Percentiles rank a stretch among this genome's conserved stretches.
phyloP scores from a whole-genome alignment of 495 filamentous ascomycete species.

The Tuber brumale region DNA sequence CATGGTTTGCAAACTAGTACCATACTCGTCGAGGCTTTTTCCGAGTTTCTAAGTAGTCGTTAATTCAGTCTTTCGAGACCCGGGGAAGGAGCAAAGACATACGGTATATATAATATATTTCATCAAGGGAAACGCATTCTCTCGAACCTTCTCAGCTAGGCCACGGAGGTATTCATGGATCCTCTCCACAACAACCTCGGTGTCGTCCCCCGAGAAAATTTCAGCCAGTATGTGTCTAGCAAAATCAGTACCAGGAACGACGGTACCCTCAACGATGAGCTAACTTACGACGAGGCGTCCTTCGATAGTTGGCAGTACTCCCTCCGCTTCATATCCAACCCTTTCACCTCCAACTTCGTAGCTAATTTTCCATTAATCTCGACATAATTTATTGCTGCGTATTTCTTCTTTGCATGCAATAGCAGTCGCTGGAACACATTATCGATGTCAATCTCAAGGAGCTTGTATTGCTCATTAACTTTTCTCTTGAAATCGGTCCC shows the following conservation, averaged over 20 bases:
- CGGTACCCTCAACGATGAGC: constrained; percentile 77
- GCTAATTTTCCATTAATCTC: constrained; percentile 82
- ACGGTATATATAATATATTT: constrained; percentile 96
- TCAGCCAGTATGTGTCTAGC: constrained; percentile 80
- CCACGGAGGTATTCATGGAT: constrained; percentile 89
- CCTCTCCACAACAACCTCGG: constrained; percentile 76
- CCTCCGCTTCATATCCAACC: constrained; percentile 91
- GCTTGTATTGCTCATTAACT: constrained; percentile 82
- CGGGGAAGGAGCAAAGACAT: constrained; percentile 28
- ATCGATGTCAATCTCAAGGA: constrained; percentile 95
- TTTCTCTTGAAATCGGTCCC: constrained; percentile 65
- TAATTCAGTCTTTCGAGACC: background rate
- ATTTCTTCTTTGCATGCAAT: constrained; percentile 98
- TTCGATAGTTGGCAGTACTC: constrained; percentile 94
- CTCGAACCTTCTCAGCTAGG: constrained; percentile 74
- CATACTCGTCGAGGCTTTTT: constrained; percentile 82
- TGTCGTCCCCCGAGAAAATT: constrained; percentile 87
- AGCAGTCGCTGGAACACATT: constrained; percentile 91
- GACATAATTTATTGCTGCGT: constrained; percentile 90
- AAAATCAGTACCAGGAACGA: constrained; percentile 77
- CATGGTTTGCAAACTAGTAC: constrained; percentile 81
- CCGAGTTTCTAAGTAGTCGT: constrained; percentile 62
- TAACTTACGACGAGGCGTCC: constrained; percentile 81
- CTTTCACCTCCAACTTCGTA: constrained; percentile 96
- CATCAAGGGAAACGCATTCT: constrained; percentile 59